phyloP scores from a whole-genome alignment of 768 basidiomycete species.

The Mycena epipterygia region DNA sequence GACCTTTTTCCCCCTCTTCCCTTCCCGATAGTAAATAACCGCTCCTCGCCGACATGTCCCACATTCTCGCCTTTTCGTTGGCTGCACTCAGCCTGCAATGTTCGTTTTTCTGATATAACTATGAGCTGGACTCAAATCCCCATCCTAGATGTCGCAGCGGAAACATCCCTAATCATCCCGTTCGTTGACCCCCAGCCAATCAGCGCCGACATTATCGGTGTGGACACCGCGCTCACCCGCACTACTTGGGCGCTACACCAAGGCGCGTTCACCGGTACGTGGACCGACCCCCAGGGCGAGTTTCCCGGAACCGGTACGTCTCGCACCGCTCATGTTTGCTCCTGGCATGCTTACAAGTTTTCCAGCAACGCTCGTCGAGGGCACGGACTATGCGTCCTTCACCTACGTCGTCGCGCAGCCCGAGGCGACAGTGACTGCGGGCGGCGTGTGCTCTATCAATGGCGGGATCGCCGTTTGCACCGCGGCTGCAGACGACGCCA shows the following conservation, averaged over 20 bases:
- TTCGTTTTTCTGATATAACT: neutral
- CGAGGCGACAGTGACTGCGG: constrained; percentile 26
- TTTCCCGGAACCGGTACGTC: constrained; percentile 35
- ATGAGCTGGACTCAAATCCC: neutral
- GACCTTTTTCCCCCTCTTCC: no score
- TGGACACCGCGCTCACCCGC: constrained; percentile 23
- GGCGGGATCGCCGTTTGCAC: constrained; percentile 42
- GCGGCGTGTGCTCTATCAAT: constrained; percentile 43
- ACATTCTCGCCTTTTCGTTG: constrained; percentile 22
- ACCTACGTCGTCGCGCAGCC: constrained; percentile 46
- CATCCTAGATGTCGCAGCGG: constrained; percentile 22
- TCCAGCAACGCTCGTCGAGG: constrained; percentile 61
- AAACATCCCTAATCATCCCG: constrained; percentile 27
- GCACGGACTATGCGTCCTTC: constrained; percentile 53
- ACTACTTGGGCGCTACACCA: constrained; percentile 34
- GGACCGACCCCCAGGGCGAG: constrained; percentile 29
- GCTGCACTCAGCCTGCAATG: constrained; percentile 11
- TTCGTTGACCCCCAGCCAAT: constrained; percentile 33
- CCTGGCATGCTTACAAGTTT: neutral
- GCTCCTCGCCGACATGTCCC: constrained; percentile 22
- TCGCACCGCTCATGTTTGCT: neutral
- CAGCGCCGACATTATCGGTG: constrained; percentile 28
- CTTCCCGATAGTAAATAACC: no score
- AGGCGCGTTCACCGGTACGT: constrained; percentile 33
- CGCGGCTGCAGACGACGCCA: constrained; percentile 23